Evolutionary conservation across 2,329 filamentous ascomycete genomes (phyloP), one percentile per base, ranked within the genome.

Genomic region (Colletotrichum sublineola): DNA sequence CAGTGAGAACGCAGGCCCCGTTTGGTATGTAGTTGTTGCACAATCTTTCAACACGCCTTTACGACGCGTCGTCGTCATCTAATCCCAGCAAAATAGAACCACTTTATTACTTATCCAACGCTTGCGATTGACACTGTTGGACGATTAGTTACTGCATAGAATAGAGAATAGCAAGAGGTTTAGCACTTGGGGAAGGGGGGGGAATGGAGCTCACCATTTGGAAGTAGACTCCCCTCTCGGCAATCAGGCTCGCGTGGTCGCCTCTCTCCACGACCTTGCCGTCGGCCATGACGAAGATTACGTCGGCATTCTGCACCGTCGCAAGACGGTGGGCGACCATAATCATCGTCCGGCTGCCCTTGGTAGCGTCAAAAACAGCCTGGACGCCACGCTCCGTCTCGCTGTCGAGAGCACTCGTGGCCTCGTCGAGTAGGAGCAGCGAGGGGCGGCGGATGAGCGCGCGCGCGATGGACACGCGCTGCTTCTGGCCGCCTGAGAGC

Each of bases 401-500:
- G 56, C 67, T 71, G 71, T 73, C 71, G 14, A 73, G 62, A 7
- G 61, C 58, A 6, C 71, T 73, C 29, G 71, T 73, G 11, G 71
- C 71, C 56, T 73, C 71, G 18, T 73, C 71, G 6, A 73, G 56
- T 7, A 73, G 24, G 3, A 73, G 52, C 8, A 73, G 57, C 42
- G 42, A 62, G 12, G 71, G 71, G 0, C 57, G 62, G 42, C 71
- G 71, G 36, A 73, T 73, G n/a, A 73, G 67, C 11, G 71, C 71
- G 15, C 71, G 29, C 2, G 71, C 71, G 5, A 90, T 88, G 3
- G 86, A 84, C 20, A 90, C 78, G 5, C 88, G 84, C 78, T 90
- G 88, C 40, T 86, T 86, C 77, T 90, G 88, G 1, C 88, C 88
- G 33, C 88, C 88, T 0, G 84, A 87, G 5, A 90, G 50, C 1